phyloP scores from a whole-genome alignment of 2,329 filamentous ascomycete genomes.

The Coniella lustricola region DNA sequence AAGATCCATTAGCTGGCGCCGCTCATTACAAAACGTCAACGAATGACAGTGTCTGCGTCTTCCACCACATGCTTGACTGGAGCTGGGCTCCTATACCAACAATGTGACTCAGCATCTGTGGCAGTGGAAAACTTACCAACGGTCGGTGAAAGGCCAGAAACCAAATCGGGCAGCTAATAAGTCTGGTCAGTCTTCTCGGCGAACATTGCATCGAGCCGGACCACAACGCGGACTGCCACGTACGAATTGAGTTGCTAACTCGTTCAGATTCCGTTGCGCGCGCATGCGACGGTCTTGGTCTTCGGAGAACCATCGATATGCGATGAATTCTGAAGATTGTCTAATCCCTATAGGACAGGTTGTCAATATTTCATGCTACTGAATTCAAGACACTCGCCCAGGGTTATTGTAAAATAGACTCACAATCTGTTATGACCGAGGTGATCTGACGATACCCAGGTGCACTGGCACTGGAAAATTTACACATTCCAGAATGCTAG shows the following conservation, averaged over 20 bases:
- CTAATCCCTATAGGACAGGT: constrained; percentile 29
- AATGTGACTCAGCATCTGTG: background rate
- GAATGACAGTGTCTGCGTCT: constrained; percentile 2
- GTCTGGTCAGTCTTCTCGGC: background rate
- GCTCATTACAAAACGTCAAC: constrained; percentile 5
- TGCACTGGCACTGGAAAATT: constrained; percentile 56
- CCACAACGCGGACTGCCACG: constrained; percentile 13
- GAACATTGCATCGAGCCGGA: background rate
- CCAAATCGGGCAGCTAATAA: background rate
- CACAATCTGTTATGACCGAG: constrained; percentile 39
- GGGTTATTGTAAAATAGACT: background rate
- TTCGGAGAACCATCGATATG: constrained; percentile 54
- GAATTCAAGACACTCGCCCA: background rate
- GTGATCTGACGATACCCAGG: constrained; percentile 56
- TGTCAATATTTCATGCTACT: background rate
- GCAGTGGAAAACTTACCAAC: constrained; percentile 9
- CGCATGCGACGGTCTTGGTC: constrained; percentile 42
- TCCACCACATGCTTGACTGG: constrained; percentile 1
- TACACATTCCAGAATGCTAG: constrained; percentile 62
- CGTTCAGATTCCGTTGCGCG: constrained; percentile 37
- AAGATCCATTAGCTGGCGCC: constrained; percentile 20
- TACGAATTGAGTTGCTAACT: constrained; percentile 37
- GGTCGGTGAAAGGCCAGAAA: constrained; percentile 1
- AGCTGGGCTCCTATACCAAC: background rate
- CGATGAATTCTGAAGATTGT: constrained; percentile 48